phyloP scores from a whole-genome alignment of 352 stramenopile species.

The Globisporangium abappressorium region DNA sequence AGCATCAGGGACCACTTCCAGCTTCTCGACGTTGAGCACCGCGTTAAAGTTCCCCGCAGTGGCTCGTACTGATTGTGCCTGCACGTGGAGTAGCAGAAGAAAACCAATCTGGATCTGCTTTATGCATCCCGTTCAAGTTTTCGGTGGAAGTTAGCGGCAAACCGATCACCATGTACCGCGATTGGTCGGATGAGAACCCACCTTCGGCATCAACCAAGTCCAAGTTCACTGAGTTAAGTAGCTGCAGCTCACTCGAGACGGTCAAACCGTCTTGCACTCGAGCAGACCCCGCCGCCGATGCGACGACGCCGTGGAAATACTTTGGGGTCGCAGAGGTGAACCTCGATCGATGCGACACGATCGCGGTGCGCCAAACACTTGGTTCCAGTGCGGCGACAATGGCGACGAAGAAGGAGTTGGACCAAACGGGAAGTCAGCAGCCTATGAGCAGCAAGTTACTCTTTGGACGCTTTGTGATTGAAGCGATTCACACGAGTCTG shows the following conservation, averaged over 20 bases:
- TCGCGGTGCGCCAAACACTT: not conserved
- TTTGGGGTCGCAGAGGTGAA: slow-evolving; percentile 3
- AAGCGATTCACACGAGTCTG: not conserved
- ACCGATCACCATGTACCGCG: not conserved
- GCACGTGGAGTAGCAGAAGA: slow-evolving; percentile 1
- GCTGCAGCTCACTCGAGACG: not conserved
- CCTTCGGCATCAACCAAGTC: no score
- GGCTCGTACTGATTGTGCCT: slow-evolving; percentile 7
- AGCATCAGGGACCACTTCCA: not conserved
- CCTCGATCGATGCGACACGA: not conserved
- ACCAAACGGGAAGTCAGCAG: not conserved
- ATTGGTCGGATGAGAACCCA: no score
- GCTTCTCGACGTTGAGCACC: not conserved
- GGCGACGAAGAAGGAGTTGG: not conserved
- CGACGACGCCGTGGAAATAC: slow-evolving; percentile 2
- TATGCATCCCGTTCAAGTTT: not conserved
- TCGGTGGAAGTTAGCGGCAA: not conserved
- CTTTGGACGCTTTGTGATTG: not conserved
- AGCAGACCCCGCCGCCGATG: no score
- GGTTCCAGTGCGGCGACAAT: no score
- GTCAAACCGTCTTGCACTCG: no score
- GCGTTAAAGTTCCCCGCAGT: not conserved
- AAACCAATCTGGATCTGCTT: no score
- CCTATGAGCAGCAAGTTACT: not conserved
- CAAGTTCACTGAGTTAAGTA: not conserved